Evolutionary conservation across 1,284 basidiomycete genomes (phyloP).

Genomic region (Ganoderma boninense): DNA sequence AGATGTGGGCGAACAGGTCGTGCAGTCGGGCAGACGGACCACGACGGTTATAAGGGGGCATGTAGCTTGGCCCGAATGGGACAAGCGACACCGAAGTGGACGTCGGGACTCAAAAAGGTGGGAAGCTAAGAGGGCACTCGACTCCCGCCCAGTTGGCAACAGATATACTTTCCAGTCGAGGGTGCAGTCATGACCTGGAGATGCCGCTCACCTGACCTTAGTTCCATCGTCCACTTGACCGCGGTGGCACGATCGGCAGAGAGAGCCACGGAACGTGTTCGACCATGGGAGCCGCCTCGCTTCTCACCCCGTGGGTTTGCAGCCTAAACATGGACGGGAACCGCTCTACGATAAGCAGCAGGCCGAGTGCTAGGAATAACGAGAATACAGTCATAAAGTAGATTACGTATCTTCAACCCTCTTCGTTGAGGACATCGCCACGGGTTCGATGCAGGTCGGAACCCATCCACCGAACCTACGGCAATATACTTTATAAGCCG

Average conservation of each 20-base stretch:
- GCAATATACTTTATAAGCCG: background rate
- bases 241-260: background rate
- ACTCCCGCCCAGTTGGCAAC: background rate
- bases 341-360: background rate
- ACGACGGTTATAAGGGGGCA: slow-evolving; percentile 18
- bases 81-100: background rate
- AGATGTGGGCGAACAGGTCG: slow-evolving; percentile 19
- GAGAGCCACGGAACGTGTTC: background rate
- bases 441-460: background rate
- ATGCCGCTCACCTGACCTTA: slow-evolving; percentile 10
- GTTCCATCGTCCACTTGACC: background rate
- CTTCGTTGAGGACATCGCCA: background rate
- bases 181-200: background rate
- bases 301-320: background rate
- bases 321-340: background rate
- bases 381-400: background rate
- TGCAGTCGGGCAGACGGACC: slow-evolving; percentile 15
- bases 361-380: background rate
- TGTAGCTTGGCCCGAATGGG: background rate
- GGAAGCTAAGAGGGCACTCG: background rate
- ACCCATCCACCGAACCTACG: background rate
- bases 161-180: background rate
- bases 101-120: background rate
- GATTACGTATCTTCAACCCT: slow-evolving; percentile 21
- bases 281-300: background rate